phyloP scores from a whole-genome alignment of 495 filamentous ascomycete genomes.

The Gamarada debralockiae region DNA sequence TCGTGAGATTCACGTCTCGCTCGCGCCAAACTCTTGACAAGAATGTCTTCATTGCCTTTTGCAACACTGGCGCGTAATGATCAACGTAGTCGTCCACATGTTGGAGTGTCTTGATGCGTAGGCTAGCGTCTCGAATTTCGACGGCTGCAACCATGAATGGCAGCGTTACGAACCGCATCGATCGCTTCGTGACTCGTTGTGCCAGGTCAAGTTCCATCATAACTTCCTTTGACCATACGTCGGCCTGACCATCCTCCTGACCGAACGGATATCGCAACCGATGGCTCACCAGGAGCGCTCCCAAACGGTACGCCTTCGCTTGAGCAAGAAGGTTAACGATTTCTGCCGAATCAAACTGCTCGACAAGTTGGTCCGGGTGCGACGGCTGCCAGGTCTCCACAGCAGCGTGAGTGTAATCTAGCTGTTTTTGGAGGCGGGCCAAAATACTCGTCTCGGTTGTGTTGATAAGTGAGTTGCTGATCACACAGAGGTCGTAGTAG shows the following conservation, averaged over 20 bases:
- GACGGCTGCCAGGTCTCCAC: too few species aligned
- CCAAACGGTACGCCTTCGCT: too few species aligned
- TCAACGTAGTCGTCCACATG: slow-evolving; percentile 12
- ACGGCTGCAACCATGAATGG: slow-evolving; percentile 23
- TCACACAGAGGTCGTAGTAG: too few species aligned
- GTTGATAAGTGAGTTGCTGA: too few species aligned
- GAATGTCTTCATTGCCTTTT: slow-evolving; percentile 10
- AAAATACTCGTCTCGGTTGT: too few species aligned
- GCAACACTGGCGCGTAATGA: slow-evolving; percentile 5
- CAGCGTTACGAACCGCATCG: slow-evolving; percentile 20
- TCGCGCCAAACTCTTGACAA: slow-evolving; percentile 10
- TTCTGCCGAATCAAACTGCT: too few species aligned
- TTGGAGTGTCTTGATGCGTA: slow-evolving; percentile 2
- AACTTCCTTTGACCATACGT: slow-evolving; percentile 19
- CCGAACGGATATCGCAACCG: slow-evolving; percentile 22
- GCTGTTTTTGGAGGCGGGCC: too few species aligned
- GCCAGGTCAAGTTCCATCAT: slow-evolving; percentile 25
- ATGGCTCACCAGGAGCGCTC: slow-evolving; percentile 22
- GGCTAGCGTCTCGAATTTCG: slow-evolving; percentile 10
- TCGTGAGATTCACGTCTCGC: slow-evolving; percentile 3
- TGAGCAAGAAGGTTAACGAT: too few species aligned
- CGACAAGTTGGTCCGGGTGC: too few species aligned
- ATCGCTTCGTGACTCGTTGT: slow-evolving; percentile 16
- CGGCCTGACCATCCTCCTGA: slow-evolving; percentile 21
- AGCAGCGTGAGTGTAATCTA: too few species aligned